phyloP scores from a whole-genome alignment of 495 filamentous ascomycete species.

The Aspergillus baeticus region DNA sequence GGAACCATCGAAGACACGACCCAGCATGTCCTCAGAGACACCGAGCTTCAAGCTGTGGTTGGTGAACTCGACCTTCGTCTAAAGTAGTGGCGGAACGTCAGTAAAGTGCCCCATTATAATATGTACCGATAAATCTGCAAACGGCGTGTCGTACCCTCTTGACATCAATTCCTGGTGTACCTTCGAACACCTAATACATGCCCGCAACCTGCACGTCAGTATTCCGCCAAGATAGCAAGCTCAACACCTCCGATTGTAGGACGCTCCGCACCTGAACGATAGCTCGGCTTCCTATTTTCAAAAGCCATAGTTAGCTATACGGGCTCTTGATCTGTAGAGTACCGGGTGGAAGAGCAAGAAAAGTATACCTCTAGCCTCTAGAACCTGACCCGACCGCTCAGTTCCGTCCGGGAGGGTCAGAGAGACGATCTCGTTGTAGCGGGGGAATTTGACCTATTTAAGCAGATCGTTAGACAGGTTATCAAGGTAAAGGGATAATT shows the following conservation, averaged over 20 bases:
- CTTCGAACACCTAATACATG: conserved; percentile 86
- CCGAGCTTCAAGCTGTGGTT: conserved; percentile 96
- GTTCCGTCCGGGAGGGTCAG: conserved; percentile 94
- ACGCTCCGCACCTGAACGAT: conserved; percentile 72
- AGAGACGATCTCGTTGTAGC: conserved; percentile 97
- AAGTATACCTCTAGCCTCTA: conserved; percentile 86
- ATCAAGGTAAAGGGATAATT: not conserved
- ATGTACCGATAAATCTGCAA: not conserved
- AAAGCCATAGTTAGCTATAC: conserved; percentile 14
- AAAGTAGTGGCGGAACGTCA: conserved; percentile 4
- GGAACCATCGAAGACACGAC: conserved; percentile 97
- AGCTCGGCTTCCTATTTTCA: conserved; percentile 72
- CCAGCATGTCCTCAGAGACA: conserved; percentile 99
- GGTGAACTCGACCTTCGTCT: conserved; percentile 96
- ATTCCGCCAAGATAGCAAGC: conserved; percentile 12
- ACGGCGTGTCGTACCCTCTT: conserved; percentile 68
- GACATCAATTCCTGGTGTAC: conserved; percentile 94
- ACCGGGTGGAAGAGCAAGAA: not conserved
- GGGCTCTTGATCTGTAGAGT: not conserved
- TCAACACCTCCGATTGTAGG: not conserved
- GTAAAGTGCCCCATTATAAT: not conserved
- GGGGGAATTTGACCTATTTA: conserved; percentile 86
- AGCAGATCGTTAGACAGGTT: not conserved
- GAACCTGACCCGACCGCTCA: conserved; percentile 88
- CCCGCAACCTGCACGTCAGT: conserved; percentile 21